Evolutionary conservation across 768 basidiomycete genomes (phyloP), one percentile per base, ranked within the genome.

Genomic region (Inosperma sp.): DNA sequence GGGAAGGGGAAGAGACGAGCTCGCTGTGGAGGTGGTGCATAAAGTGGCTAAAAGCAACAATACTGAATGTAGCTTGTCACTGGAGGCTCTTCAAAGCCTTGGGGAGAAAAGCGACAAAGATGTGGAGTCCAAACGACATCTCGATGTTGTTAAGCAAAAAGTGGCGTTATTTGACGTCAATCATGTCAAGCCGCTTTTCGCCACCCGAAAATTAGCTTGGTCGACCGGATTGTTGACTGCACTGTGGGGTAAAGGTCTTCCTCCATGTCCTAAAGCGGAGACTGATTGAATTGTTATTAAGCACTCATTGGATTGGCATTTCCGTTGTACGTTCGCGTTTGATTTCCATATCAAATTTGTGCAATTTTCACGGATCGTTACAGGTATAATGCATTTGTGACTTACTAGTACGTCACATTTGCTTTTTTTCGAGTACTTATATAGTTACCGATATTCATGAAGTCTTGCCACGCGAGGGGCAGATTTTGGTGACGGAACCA

Each of bases 271-370:
- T 35, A 14, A 25, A 57, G 13, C 17, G 13, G 34, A 16, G 29
- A 25, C 19, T 16, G 25, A 5, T 48, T n/a, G 27, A 27, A 3
- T 8, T 7, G 8, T 8, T 40, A 6, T 8, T 54, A 55, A 86
- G 86, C 80, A 2, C 70, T 89, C 35, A 89, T 90, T 52, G 88
- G 87, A 6, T 74, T 89, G 12, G 86, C 86, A 1, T 68, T 63
- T 41, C 65, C 65, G 4, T 49, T 68, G 65, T 67, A 14, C n/a
- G n/a, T n/a, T n/a, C n/a, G n/a, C n/a, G n/a, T n/a, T n/a, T n/a
- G n/a, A n/a, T n/a, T n/a, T n/a, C n/a, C n/a, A n/a, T n/a, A n/a
- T n/a, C n/a, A n/a, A n/a, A n/a, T n/a, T n/a, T n/a, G n/a, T n/a
- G n/a, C n/a, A 81, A 72, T 76, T 74, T 54, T 70, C 72, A 56